phyloP scores from a whole-genome alignment of 371 early-diverging fungal genomes.

The Blakeslea trispora region DNA sequence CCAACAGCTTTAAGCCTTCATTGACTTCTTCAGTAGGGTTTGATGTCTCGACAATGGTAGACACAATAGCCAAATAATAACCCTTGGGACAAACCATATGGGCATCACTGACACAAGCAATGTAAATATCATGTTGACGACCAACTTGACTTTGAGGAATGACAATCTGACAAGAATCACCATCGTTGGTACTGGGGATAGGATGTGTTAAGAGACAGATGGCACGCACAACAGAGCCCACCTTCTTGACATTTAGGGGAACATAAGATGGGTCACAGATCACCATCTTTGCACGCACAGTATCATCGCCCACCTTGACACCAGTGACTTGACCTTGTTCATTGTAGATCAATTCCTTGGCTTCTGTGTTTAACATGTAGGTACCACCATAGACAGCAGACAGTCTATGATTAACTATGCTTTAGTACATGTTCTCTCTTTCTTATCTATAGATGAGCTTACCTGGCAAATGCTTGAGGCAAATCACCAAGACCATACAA shows the following conservation, averaged over 20 bases:
- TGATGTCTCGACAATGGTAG: constrained; percentile 90
- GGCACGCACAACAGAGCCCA: constrained; percentile 89
- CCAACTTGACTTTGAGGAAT: constrained; percentile 96
- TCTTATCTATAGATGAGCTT: constrained; percentile 26
- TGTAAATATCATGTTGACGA: constrained; percentile 93
- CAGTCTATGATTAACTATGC: constrained; percentile 49
- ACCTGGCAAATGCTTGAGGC: constrained; percentile 99
- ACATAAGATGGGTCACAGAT: constrained; percentile 98
- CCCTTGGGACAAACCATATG: constrained; percentile 92
- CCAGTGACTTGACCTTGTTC: constrained; percentile 84
- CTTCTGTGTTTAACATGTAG: constrained; percentile 93
- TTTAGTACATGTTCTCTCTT: not conserved
- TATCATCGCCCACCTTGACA: constrained; percentile 86
- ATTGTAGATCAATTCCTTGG: constrained; percentile 84
- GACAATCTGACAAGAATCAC: constrained; percentile 95
- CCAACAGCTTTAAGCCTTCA: constrained; percentile 86
- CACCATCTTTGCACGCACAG: constrained; percentile 80
- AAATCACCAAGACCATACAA: constrained; percentile 99
- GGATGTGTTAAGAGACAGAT: constrained; percentile 93
- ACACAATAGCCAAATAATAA: constrained; percentile 92
- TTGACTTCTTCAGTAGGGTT: constrained; percentile 87
- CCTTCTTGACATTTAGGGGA: constrained; percentile 69
- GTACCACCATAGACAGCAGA: constrained; percentile 98
- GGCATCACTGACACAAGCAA: constrained; percentile 86
- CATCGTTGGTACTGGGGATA: constrained; percentile 89